These are phyloP conservation scores for Adiantum capillusveneris DNA, from an alignment of 75 land plant species.

Conservation along the genomic window DNA sequence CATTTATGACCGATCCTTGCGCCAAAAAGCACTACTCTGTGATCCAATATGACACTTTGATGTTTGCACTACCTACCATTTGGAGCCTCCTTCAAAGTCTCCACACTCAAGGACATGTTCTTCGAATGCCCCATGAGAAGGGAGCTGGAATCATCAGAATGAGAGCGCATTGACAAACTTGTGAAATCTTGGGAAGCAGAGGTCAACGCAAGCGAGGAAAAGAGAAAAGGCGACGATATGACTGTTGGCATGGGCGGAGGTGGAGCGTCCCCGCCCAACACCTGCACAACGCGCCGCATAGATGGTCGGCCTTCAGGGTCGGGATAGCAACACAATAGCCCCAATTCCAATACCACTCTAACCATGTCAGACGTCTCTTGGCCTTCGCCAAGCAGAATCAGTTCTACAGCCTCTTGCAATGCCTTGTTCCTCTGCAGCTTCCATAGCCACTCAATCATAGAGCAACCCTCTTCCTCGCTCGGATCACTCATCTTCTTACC, in stretches of 20 bases:
- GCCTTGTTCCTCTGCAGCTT: slow-evolving; percentile 23
- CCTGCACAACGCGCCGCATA: slow-evolving; percentile 72
- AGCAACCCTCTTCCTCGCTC: slow-evolving; percentile 14
- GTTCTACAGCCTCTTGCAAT: slow-evolving; percentile 42
- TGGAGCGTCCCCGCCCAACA: slow-evolving; percentile 60
- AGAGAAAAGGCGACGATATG: neutral
- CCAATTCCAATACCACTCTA: slow-evolving; percentile 51
- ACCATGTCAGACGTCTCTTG: slow-evolving; percentile 56
- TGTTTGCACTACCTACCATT: too few species aligned
- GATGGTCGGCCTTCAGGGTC: slow-evolving; percentile 62
- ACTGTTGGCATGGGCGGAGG: slow-evolving; percentile 54
- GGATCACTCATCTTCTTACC: slow-evolving; percentile 39
- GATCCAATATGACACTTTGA: too few species aligned
- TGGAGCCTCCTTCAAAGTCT: too few species aligned
- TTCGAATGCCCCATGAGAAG: too few species aligned
- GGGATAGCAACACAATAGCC: slow-evolving; percentile 71
- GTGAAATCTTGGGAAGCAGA: neutral
- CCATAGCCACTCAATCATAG: slow-evolving; percentile 89
- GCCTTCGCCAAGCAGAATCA: slow-evolving; percentile 47
- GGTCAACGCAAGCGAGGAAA: neutral
- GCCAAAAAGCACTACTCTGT: too few species aligned
- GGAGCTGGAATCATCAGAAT: too few species aligned
- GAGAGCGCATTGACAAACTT: neutral
- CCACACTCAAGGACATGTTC: too few species aligned
- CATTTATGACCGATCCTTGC: too few species aligned